Evolutionary conservation across 768 basidiomycete genomes (phyloP).

Genomic region (Termitomyces sp.): DNA sequence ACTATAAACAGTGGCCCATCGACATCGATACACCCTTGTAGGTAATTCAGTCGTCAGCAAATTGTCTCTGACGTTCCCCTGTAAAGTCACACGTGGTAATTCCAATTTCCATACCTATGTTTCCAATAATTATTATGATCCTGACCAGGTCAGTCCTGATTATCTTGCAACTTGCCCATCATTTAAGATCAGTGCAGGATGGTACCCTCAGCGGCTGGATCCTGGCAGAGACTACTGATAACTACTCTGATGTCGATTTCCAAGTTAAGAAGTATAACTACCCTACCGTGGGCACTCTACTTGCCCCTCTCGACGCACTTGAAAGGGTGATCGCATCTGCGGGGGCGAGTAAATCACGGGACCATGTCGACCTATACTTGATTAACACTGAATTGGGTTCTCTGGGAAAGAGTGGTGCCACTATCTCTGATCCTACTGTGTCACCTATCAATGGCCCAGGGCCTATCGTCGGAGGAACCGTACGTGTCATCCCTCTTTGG

Average conservation of each 20-base stretch:
- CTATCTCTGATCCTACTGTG: conserved; percentile 22
- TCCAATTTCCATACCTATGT: conserved; percentile 30
- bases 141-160: conserved; percentile 17
- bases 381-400: conserved; percentile 27
- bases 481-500: conserved; percentile 1
- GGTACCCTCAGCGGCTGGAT: conserved; percentile 25
- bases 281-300: conserved; percentile 23
- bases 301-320: conserved; percentile 24
- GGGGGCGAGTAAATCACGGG: conserved; percentile 27
- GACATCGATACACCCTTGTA: conserved; percentile 23
- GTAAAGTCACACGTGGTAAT: conserved; percentile 27
- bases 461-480: conserved; percentile 25
- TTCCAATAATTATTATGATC: conserved; percentile 28
- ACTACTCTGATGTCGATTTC: conserved; percentile 28
- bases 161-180: not conserved
- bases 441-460: conserved; percentile 26
- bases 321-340: conserved; percentile 22
- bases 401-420: conserved; percentile 26
- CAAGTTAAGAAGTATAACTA: conserved; percentile 23
- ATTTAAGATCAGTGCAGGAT: conserved; percentile 10
- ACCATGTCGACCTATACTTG: conserved; percentile 26
- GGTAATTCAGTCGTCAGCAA: not conserved
- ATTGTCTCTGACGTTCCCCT: not conserved
- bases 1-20: conserved; percentile 21
- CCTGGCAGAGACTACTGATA: conserved; percentile 19